phyloP scores from a whole-genome alignment of 768 basidiomycete genomes.

The Boletellus ananas region DNA sequence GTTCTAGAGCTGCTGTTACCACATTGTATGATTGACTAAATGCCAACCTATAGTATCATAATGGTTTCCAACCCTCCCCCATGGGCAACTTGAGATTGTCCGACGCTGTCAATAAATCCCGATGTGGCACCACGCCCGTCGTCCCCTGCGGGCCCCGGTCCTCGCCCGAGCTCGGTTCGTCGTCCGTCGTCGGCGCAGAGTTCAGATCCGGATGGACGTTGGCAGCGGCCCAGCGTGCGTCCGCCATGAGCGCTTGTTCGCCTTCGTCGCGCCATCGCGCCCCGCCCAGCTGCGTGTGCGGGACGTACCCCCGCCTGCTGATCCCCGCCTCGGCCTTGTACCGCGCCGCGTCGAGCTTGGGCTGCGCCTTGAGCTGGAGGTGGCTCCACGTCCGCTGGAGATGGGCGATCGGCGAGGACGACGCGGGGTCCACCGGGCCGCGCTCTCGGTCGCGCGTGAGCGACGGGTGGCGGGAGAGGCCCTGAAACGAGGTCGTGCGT shows the following conservation, averaged over 20 bases:
- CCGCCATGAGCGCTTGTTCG: constrained; percentile 37
- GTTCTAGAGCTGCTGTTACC: constrained; percentile 1
- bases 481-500: constrained; percentile 20
- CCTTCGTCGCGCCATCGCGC: constrained; percentile 33
- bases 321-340: constrained; percentile 73
- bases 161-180: constrained; percentile 23
- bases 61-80: constrained; percentile 51
- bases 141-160: constrained; percentile 5
- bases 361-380: constrained; percentile 42
- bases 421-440: constrained; percentile 11
- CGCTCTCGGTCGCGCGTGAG: constrained; percentile 26
- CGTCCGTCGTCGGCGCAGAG: constrained; percentile 23
- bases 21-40: not conserved
- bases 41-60: constrained; percentile 22
- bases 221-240: constrained; percentile 31
- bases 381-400: constrained; percentile 44
- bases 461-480: constrained; percentile 39
- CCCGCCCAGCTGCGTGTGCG: constrained; percentile 27
- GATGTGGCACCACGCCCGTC: not conserved
- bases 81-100: constrained; percentile 62
- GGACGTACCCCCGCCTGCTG: constrained; percentile 55
- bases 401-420: constrained; percentile 32
- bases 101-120: constrained; percentile 19
- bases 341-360: constrained; percentile 56
- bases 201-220: constrained; percentile 19